Conservation (phyloP, 192 early-diverging fungal species). For the Linnemannia hyalina region DNA sequence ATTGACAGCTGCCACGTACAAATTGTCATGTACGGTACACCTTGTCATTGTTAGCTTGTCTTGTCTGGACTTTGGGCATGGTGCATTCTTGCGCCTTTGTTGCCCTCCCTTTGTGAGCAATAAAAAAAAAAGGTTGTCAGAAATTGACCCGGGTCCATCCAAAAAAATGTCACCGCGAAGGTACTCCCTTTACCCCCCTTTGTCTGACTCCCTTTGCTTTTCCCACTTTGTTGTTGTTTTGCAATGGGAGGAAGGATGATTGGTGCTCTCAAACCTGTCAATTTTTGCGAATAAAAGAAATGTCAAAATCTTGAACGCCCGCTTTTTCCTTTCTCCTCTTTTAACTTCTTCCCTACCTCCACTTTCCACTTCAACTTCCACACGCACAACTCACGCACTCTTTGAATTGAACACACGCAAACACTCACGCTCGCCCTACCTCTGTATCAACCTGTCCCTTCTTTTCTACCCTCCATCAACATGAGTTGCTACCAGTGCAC, state of each 20-base stretch:
- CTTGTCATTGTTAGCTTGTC: background rate
- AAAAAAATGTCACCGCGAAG: constrained; percentile 42
- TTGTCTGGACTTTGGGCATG: background rate
- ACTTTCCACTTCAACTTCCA: background rate
- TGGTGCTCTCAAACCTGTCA: background rate
- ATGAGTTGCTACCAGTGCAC: background rate
- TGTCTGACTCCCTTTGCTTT: background rate
- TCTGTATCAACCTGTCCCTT: background rate
- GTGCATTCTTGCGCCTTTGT: background rate
- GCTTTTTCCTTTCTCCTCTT: background rate
- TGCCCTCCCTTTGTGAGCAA: background rate
- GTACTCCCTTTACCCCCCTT: constrained; percentile 29
- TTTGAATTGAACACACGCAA: background rate
- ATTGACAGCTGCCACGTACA: constrained; percentile 5
- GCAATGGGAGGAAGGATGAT: no score
- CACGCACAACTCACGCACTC: background rate
- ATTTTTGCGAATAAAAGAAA: background rate
- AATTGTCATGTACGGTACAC: background rate
- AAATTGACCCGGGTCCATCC: constrained; percentile 42
- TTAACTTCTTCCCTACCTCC: background rate
- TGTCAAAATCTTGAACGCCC: background rate
- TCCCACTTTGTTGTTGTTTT: constrained; percentile 2
- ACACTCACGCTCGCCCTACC: background rate
- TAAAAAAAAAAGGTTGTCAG: constrained; percentile 33
- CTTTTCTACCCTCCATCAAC: background rate